Base-by-base conservation (phyloP, 2,329 filamentous ascomycete species). In the Tolypocladium tropicale region DNA sequence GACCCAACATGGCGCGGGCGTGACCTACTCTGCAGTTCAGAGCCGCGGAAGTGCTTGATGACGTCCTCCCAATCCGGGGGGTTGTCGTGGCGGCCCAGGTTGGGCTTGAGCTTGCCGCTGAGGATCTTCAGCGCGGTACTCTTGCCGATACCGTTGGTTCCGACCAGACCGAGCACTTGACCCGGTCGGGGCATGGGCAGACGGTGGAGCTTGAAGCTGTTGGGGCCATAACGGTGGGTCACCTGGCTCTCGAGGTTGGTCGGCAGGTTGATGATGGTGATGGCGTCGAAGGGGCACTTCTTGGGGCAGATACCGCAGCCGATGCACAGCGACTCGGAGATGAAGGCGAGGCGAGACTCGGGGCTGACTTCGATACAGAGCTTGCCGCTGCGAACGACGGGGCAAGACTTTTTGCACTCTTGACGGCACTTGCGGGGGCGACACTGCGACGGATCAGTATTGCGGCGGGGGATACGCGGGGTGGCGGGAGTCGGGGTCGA, bases 121-220 rank as follows among this genome's bases (percentile, higher is more conserved):
- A 99, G 85, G 72, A 99, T 96, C 81, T 99, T 99, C 73, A 99
- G 78, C 10, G 94, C 95, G n/a, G 94, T 99, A 78, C 91, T 96
- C 84, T 99, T 99, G 75, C 94, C 94, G 67, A 97, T 99, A 90
- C 95, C 94, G 84, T 99, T 99, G 66, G 94, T 97, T 73, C 94
- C 95, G 49, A 99, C 95, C 54, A 99, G 82, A 78, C 94, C 94
- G 57, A 99, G 77, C 33, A 99, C 95, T 70, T 97, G 90, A 60
- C 94, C 94, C 34, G 94, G 93, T 59, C 94, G 86, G 61, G 94
- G 94, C 83, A 93, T 96, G 57, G 95, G 94, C 68, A 97, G 81
- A 66, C 95, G 86, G 75, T 99, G 94, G 63, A 99, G 85, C 82
- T 99, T 99, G 85, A 99, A 99, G 78, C 92, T 96, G 82, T 99